Base-by-base conservation (phyloP, 2,329 filamentous ascomycete species). In the Furcasterigmium sp. region DNA sequence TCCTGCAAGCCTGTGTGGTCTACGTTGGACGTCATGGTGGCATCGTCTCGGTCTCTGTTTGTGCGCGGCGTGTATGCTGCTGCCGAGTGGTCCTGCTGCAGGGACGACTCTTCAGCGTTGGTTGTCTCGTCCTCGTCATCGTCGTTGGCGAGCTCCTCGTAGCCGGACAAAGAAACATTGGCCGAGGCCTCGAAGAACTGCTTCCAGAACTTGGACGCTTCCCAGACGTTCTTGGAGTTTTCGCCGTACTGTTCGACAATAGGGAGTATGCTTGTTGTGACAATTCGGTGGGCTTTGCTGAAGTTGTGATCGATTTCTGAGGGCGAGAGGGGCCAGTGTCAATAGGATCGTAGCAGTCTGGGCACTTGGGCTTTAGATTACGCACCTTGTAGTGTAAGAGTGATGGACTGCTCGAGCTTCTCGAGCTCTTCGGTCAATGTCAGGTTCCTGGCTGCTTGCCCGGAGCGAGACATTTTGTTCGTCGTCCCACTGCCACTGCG, bases 121-220 rank as follows among this genome's bases (percentile, higher is more conserved):
- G 63, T 70, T 45, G 54, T 69, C n/a, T 48, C 43, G 44, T 57
- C 75, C 56, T 77, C 80, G n/a, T 85, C 82, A 2, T 73, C 70
- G 41, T 78, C 81, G 43, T 85, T 82, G 13, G 80, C 80, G 18
- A 82, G 75, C 58, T 95, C 91, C 60, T 95, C 91, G 63, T 98
- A 96, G 21, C 91, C 90, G 0, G 90, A 95, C 10, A 98, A 78
- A 10, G 91, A 95, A 20, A 98, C 91, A 57, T 98, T 97, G 61
- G 93, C 93, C 38, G 91, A 95, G 28, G 93, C 90, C 68, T 98
- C 93, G 66, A 98, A 98, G 72, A 98, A 98, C 71, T 97, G 91
- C 67, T 98, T 98, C 93, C 93, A 98, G 67, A 98, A 98, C 87
- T 95, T 95, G 43, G 91, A 95, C 18, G 91, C 90, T 55, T 97